Evolutionary conservation across 371 early-diverging fungal species (phyloP), one percentile per base, ranked within the genome.

Genomic region (Mortierella sp.): DNA sequence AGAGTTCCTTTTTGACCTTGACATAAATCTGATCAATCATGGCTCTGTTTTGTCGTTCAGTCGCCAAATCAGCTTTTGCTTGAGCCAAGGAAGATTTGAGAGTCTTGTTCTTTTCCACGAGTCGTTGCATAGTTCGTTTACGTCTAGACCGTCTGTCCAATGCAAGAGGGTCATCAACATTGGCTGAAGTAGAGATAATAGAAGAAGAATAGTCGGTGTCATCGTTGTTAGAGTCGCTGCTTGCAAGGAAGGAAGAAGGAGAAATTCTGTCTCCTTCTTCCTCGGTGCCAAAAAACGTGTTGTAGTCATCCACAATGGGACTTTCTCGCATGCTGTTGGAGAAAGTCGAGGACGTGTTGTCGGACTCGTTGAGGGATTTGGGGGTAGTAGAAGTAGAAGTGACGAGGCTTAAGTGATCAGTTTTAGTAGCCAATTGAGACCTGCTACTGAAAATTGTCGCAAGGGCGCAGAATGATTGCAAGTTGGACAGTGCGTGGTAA

Each of bases 11-110:
- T 43, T 57, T 66, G 67, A 74, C 74, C 71, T 74, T 73, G 40
- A 80, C 62, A 32, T 80, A 74, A 7, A 73, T 70, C 35, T 80
- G 70, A n/a, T 80, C 80, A 23, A 80, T 74, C 51, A 69, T 40
- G 2, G 73, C 74, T 17, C 79, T 54, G 19, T 62, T 66, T 34
- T 80, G 75, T 40, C 71, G 35, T 54, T 80, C 80, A 4, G 66
- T 45, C 1, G 66, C 67, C 29, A 80, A 62, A 53, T 80, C 80
- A 2, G 71, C 67, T 64, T 80, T 73, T 29, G 80, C 80, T 31
- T 80, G 80, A 0, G 47, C 28, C 12, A 80, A 57, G 17, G 80
- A 74, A 0, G 75, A 70, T 37, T 67, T 74, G 0, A 80, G 55
- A 0, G 70, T 80, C 58, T 70, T 73, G 61, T 80, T 80, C 68